These are phyloP conservation scores for Talaromyces sp. DNA, from an alignment of 2,329 filamentous ascomycete species.

Conservation along the genomic window DNA sequence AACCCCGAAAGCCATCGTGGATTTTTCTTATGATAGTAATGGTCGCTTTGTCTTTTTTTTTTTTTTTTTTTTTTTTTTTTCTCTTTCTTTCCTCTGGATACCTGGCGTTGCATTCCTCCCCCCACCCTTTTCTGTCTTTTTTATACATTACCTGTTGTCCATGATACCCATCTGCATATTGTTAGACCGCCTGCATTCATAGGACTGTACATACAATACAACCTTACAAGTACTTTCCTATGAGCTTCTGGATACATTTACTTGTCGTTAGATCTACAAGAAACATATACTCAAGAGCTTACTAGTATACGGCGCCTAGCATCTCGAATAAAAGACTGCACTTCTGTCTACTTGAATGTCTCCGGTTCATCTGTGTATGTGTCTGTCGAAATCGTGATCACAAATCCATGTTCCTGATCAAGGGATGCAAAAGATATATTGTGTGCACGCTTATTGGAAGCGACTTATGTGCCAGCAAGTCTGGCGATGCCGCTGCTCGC, in stretches of 20 bases:
- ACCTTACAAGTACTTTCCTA: not conserved
- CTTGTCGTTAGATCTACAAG: too few species aligned
- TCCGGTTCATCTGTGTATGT: too few species aligned
- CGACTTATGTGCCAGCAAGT: not conserved
- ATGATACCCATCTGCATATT: conserved; percentile 30
- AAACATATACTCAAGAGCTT: too few species aligned
- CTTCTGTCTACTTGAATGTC: too few species aligned
- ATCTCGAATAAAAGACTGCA: too few species aligned
- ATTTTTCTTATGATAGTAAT: not conserved
- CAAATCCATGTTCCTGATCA: not conserved
- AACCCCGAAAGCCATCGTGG: not conserved
- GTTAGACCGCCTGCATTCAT: conserved; percentile 14
- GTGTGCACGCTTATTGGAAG: not conserved
- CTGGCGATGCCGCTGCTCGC: too few species aligned
- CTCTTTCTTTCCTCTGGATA: conserved; percentile 7
- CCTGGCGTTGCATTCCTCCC: conserved; percentile 10
- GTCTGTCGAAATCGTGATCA: not conserved
- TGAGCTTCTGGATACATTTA: too few species aligned
- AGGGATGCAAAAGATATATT: conserved; percentile 5
- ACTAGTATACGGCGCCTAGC: too few species aligned
- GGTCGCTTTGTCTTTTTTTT: not conserved
- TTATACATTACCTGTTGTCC: conserved; percentile 2
- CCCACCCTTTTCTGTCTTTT: too few species aligned
- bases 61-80: not conserved
- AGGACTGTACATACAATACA: not conserved